Evolutionary conservation across 2,329 filamentous ascomycete genomes (phyloP).

Genomic region (Teratosphaeria viscida): DNA sequence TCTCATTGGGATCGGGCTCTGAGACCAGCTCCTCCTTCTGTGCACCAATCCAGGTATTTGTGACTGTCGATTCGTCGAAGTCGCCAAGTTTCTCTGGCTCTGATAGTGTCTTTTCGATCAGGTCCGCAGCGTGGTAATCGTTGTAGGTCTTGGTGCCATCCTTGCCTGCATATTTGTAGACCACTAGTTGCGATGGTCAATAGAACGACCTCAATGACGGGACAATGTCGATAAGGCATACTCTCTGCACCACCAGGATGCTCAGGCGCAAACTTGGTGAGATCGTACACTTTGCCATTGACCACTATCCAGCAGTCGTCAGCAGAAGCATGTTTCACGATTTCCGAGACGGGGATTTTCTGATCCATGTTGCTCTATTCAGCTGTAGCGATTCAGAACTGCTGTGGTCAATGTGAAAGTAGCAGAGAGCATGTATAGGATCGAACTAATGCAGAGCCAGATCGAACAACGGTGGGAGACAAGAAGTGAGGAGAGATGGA

Average conservation of each 20-base stretch:
- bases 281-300: conserved; percentile 56
- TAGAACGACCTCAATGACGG: neutral
- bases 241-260: conserved; percentile 51
- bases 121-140: conserved; percentile 37
- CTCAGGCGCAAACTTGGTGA: conserved; percentile 54
- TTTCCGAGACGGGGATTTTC: conserved; percentile 20
- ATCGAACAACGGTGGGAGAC: neutral
- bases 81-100: conserved; percentile 31
- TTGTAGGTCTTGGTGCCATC: conserved; percentile 48
- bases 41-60: conserved; percentile 20
- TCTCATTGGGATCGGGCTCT: conserved; percentile 23
- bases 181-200: conserved; percentile 22
- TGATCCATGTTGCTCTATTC: conserved; percentile 1
- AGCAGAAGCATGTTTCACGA: conserved; percentile 23
- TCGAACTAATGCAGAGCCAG: neutral
- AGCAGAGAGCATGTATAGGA: neutral
- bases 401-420: neutral
- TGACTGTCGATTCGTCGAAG: conserved; percentile 23
- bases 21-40: conserved; percentile 18
- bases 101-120: conserved; percentile 34
- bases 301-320: conserved; percentile 54
- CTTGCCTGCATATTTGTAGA: conserved; percentile 42
- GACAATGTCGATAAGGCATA: conserved; percentile 11
- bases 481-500: neutral
- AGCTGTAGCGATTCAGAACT: neutral